Base-by-base conservation (phyloP, 2,329 filamentous ascomycete species). In the Exophiala dermatitidis region DNA sequence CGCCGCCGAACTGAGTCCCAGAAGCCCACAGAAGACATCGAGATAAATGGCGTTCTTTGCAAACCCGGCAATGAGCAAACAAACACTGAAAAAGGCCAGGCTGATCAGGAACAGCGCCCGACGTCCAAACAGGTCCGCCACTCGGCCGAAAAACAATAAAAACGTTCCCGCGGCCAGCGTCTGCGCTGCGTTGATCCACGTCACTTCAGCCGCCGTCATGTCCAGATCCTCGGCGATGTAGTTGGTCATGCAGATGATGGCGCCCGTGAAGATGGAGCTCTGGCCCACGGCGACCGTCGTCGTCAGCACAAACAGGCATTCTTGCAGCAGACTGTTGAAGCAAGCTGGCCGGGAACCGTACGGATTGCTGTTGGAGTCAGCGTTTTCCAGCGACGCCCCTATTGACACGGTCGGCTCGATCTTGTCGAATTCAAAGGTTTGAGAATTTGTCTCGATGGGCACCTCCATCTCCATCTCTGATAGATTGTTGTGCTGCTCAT, bases 261-360 rank as follows among this genome's bases (percentile, higher is more conserved):
- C 72, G 8, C 83, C 83, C 5, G 73, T 72, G 30, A 83, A 70
- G 60, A 86, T 82, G 3, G 77, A 77, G 6, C 75, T 76, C 63
- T 83, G 81, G 2, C 79, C 82, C 42, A 85, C 82, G 1, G 82
- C 82, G 71, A 85, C 80, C 1, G 83, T 86, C 6, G 82, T 80
- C 37, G 82, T 83, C 12, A 83, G 65, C 10, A 86, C 79, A 62
- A 86, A 86, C 2, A 83, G 69, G 36, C 80, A 73, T 70, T 86
- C 83, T 62, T 85, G 79, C 1, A 79, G 51, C 0, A 81, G 83
- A 40, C 74, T 82, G 40, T 68, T 75, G 72, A 87, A 86, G 68
- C 79, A 83, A 61, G 68, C 73, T 31, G 81, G 81, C 5, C 81
- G 72, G 34, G 38, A 55, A 10, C 60, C 56, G 48, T 60, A 55